Percentiles rank a stretch among this genome's conserved stretches.
These are phyloP conservation scores for Pezicula neosporulosa DNA, from an alignment of 2,329 filamentous ascomycete species.

Conservation along the genomic window DNA sequence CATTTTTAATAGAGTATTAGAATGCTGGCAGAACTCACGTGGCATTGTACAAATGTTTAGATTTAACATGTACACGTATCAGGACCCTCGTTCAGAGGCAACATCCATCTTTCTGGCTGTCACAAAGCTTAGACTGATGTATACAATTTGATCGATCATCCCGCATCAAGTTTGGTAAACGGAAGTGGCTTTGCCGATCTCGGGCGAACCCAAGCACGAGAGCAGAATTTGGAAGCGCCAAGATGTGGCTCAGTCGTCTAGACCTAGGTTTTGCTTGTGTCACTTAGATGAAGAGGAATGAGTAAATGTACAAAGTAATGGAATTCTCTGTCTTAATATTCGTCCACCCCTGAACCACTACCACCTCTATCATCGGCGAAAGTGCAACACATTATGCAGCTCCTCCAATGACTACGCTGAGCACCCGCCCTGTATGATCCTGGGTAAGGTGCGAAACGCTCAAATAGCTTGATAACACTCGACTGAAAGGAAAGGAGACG, in stretches of 20 bases:
- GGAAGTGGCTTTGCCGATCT: background rate
- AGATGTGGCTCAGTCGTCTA: too few relatives aligned
- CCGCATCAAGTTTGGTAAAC: background rate
- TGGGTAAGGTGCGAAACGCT: background rate
- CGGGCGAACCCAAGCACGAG: background rate
- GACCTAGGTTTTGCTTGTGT: too few relatives aligned
- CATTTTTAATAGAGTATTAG: too few relatives aligned
- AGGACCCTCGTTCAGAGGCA: too few relatives aligned
- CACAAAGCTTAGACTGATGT: too few relatives aligned
- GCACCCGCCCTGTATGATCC: background rate
- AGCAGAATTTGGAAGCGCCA: too few relatives aligned
- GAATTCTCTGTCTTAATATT: background rate
- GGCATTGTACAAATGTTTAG: too few relatives aligned
- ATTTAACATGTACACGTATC: too few relatives aligned
- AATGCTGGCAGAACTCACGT: too few relatives aligned
- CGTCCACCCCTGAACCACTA: background rate
- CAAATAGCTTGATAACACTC: constrained; percentile 1
- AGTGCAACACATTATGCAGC: constrained; percentile 1
- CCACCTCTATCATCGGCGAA: background rate
- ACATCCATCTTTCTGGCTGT: too few relatives aligned
- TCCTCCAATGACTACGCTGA: background rate
- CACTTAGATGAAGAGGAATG: background rate
- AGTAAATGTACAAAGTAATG: background rate
- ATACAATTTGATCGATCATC: too few relatives aligned
- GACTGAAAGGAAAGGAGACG: constrained; percentile 22